Evolutionary conservation across 306 rosid genomes (phyloP), one percentile per base, ranked within the genome.

Genomic region (Sphenostylis stenocarpa): DNA sequence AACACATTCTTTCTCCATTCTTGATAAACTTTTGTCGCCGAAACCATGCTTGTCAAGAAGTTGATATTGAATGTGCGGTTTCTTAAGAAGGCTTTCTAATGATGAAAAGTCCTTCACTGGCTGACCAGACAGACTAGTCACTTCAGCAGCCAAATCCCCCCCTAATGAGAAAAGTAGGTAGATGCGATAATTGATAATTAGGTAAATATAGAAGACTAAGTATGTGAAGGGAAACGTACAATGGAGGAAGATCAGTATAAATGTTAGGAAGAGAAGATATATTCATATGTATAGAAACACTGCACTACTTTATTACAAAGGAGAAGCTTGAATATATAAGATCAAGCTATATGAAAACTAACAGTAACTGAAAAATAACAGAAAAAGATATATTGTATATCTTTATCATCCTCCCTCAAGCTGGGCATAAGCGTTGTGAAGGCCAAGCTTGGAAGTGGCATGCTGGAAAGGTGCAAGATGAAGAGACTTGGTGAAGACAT

Each of bases 71-170:
- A 92, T 80, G 76, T 95, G 98, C 26, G 98, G 98, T 87, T 95
- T 95, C 90, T 95, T 95, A 47, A 95, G 98, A 84, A 95, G 93
- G 81, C 96, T 90, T 85, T 95, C 98, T 82, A 95, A 80, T 58
- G 98, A 87, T 23, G 97, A 87, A 33, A 34, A 86, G 89, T 89
- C 90, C 85, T 83, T 95, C 75, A 95, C 97, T 11, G 98, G 96
- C 69, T 95, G 98, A 84, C 84, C 67, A 73, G 98, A 95, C 67
- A 90, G 81, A 57, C 3, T 58, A 70, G 83, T 67, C 57, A 95
- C 86, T 39, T 95, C 93, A 19, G 87, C 87, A 73, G 96, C 93
- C 84, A 95, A 80, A 85, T 89, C 93, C 74, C 97, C 97, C 24
- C 97, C 98, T 92, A 80, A 72, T 17, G 75, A 65, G 53, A 75